These are phyloP conservation scores for Metschnikowia shivogae DNA, from an alignment of 805 yeast genomes.

Conservation along the genomic window DNA sequence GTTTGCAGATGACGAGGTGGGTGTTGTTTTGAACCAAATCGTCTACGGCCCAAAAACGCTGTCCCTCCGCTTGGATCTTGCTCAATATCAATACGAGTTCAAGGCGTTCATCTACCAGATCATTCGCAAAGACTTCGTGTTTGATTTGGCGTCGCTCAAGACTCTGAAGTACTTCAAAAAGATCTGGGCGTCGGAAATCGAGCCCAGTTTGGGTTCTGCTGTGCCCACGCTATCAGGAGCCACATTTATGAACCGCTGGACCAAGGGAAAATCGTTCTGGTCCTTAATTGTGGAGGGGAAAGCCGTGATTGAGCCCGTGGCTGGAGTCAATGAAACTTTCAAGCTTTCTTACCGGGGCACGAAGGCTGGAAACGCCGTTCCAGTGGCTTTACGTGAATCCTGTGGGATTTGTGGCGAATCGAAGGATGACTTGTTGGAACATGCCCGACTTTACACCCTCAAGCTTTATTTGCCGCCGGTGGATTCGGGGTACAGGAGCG, in stretches of 20 bases:
- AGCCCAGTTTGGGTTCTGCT: slow-evolving; percentile 30
- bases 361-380: slow-evolving; percentile 27
- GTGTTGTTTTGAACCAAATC: slow-evolving; percentile 18
- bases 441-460: slow-evolving; percentile 71
- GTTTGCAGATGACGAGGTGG: slow-evolving; percentile 5
- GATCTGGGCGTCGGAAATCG: slow-evolving; percentile 73
- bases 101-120: slow-evolving; percentile 35
- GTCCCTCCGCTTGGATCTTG: slow-evolving; percentile 44
- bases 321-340: slow-evolving; percentile 75
- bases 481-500: slow-evolving; percentile 9
- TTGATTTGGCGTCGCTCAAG: slow-evolving; percentile 41
- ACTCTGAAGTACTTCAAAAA: slow-evolving; percentile 58
- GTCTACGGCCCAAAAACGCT: slow-evolving; percentile 33
- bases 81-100: slow-evolving; percentile 41
- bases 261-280: slow-evolving; percentile 50
- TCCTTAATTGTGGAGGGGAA: slow-evolving; percentile 71
- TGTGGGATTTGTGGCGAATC: slow-evolving; percentile 85
- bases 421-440: slow-evolving; percentile 65
- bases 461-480: slow-evolving; percentile 39
- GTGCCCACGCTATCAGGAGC: slow-evolving; percentile 46
- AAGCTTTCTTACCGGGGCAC: slow-evolving; percentile 36
- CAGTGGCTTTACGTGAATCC: slow-evolving; percentile 69
- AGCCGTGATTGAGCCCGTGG: slow-evolving; percentile 80
- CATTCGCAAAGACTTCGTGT: slow-evolving; percentile 30
- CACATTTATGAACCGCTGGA: slow-evolving; percentile 37